Evolutionary conservation across 768 basidiomycete genomes (phyloP).

Genomic region (Pleurotus eryngii): DNA sequence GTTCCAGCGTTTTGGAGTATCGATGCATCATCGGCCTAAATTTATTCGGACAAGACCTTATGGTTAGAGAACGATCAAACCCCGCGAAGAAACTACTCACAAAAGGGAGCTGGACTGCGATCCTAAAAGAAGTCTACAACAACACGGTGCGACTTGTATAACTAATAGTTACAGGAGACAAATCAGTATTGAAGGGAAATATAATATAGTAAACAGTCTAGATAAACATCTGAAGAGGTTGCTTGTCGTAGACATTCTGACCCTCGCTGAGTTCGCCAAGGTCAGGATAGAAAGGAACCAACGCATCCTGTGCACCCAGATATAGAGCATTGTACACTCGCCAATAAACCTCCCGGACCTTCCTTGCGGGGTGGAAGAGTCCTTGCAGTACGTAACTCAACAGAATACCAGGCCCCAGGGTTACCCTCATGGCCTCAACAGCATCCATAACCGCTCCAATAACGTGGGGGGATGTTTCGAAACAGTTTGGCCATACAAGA

Average conservation of each 20-base stretch:
- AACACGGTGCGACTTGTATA: no score
- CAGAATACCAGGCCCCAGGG: conserved; percentile 89
- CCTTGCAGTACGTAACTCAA: conserved; percentile 93
- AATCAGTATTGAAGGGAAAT: not conserved
- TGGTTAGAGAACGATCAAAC: no score
- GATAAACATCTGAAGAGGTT: conserved; percentile 82
- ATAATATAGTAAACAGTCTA: conserved; percentile 21
- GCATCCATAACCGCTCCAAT: conserved; percentile 99
- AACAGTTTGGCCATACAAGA: conserved; percentile 98
- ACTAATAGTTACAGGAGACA: no score
- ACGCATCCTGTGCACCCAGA: conserved; percentile 83
- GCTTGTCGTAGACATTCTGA: conserved; percentile 84
- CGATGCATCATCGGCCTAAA: no score
- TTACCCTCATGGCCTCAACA: conserved; percentile 95
- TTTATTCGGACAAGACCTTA: no score
- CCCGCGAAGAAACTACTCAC: no score
- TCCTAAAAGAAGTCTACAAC: no score
- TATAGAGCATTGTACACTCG: conserved; percentile 93
- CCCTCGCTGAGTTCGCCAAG: conserved; percentile 88
- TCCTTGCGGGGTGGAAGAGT: conserved; percentile 94
- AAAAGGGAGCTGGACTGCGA: no score
- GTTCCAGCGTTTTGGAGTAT: no score
- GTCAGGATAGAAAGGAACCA: conserved; percentile 96
- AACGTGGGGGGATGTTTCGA: conserved; percentile 97
- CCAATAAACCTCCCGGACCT: conserved; percentile 98